Evolutionary conservation across 768 basidiomycete genomes (phyloP).

Genomic region (Agaricus sinodeliciosus): DNA sequence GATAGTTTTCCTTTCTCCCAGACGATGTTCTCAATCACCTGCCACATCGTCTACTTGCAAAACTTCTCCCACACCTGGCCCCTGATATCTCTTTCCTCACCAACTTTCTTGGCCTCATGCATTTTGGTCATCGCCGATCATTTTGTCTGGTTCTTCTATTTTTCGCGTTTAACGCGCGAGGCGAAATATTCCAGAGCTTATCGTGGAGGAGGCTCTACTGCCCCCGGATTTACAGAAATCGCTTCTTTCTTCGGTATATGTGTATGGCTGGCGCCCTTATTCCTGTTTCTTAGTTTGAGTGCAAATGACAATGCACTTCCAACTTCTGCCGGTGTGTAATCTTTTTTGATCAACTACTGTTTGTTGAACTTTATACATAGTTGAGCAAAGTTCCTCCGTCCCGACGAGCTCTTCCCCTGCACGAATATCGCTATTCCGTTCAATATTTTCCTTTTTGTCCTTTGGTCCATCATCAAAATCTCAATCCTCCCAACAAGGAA

Average conservation of each 20-base stretch:
- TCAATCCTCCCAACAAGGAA: constrained; percentile 39
- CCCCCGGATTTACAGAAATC: constrained; percentile 61
- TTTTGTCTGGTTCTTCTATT: constrained; percentile 96
- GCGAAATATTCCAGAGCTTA: constrained; percentile 49
- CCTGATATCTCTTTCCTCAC: constrained; percentile 82
- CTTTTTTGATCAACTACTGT: not conserved
- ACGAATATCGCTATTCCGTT: constrained; percentile 64
- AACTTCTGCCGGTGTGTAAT: constrained; percentile 42
- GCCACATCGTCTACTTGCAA: constrained; percentile 85
- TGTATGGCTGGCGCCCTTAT: constrained; percentile 87
- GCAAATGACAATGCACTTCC: constrained; percentile 97
- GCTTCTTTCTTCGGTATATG: constrained; percentile 81
- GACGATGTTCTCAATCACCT: constrained; percentile 70
- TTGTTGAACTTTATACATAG: constrained; percentile 14
- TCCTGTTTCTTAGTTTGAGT: constrained; percentile 91
- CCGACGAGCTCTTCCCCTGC: constrained; percentile 13
- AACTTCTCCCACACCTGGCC: constrained; percentile 93
- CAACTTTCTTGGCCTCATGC: constrained; percentile 82
- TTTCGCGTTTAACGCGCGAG: constrained; percentile 64
- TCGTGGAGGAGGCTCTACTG: constrained; percentile 28
- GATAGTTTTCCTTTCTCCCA: constrained; percentile 78
- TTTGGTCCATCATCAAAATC: constrained; percentile 34
- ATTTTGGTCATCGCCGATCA: constrained; percentile 82
- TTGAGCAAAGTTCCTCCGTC: constrained; percentile 31
- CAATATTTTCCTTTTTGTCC: constrained; percentile 47